These are phyloP conservation scores for Podosphaera aphanis DNA, from an alignment of 2,329 filamentous ascomycete species.

Conservation along the genomic window DNA sequence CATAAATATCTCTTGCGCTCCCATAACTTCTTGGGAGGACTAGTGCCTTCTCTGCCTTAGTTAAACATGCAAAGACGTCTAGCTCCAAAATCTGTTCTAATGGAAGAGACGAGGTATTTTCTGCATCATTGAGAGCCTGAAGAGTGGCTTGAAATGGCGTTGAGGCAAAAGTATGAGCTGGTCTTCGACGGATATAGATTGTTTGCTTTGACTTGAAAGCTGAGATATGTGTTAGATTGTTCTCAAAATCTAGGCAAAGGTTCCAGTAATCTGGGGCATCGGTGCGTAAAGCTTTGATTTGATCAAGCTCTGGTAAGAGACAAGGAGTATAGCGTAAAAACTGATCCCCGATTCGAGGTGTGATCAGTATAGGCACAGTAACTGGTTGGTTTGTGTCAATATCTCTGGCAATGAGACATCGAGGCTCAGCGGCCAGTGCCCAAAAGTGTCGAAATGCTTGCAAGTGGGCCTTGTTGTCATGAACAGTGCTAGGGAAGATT, in stretches of 20 bases:
- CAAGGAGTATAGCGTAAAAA: slow-evolving; percentile 16
- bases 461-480: slow-evolving; percentile 83
- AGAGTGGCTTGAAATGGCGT: slow-evolving; percentile 39
- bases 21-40: slow-evolving; percentile 23
- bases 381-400: slow-evolving; percentile 64
- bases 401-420: slow-evolving; percentile 74
- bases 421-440: slow-evolving; percentile 76
- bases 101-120: slow-evolving; percentile 22
- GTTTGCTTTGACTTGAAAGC: slow-evolving; percentile 38
- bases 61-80: slow-evolving; percentile 26
- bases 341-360: slow-evolving; percentile 10
- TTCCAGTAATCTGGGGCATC: slow-evolving; percentile 38
- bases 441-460: slow-evolving; percentile 95
- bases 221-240: slow-evolving; percentile 28
- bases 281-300: slow-evolving; percentile 25
- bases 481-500: slow-evolving; percentile 65
- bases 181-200: slow-evolving; percentile 36
- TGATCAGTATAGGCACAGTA: slow-evolving; percentile 43
- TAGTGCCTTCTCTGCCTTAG: slow-evolving; percentile 32
- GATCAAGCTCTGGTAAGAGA: slow-evolving; percentile 23
- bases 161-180: slow-evolving; percentile 28
- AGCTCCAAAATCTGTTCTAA: slow-evolving; percentile 43
- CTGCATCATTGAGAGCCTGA: slow-evolving; percentile 35
- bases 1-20: slow-evolving; percentile 20
- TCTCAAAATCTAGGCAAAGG: slow-evolving; percentile 38